Evolutionary conservation across 2,329 filamentous ascomycete species (phyloP).

Genomic region (Exophiala lecanii-corni): DNA sequence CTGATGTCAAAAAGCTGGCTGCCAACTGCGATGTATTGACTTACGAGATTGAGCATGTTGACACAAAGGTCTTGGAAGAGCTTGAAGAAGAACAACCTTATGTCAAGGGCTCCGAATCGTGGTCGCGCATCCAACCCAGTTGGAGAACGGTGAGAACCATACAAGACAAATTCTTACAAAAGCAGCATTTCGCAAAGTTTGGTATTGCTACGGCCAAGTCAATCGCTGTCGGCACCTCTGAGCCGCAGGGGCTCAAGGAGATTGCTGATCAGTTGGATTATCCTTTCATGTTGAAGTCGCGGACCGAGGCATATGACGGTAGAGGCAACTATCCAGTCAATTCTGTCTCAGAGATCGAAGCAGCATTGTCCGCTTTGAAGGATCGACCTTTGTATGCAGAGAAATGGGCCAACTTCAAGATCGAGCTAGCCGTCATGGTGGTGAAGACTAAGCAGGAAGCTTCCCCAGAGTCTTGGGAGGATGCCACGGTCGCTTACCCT

Average conservation of each 20-base stretch:
- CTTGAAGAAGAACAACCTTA: constrained; percentile 47
- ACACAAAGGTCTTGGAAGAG: constrained; percentile 75
- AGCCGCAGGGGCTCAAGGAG: constrained; percentile 42
- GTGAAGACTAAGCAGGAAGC: constrained; percentile 72
- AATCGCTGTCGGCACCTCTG: constrained; percentile 53
- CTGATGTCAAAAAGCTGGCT: constrained; percentile 70
- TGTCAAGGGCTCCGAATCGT: constrained; percentile 20
- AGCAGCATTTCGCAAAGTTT: constrained; percentile 62
- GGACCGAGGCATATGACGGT: constrained; percentile 81
- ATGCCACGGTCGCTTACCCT: constrained; percentile 64
- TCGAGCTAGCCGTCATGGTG: constrained; percentile 91
- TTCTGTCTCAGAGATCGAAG: constrained; percentile 54
- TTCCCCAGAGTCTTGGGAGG: constrained; percentile 41
- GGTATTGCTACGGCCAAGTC: constrained; percentile 66
- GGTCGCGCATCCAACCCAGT: constrained; percentile 59
- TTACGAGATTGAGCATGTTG: constrained; percentile 88
- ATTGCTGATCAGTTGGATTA: constrained; percentile 62
- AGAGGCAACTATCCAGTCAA: constrained; percentile 63
- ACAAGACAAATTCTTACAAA: constrained; percentile 83
- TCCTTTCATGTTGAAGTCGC: constrained; percentile 82
- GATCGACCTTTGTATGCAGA: constrained; percentile 77
- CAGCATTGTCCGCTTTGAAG: constrained; percentile 66
- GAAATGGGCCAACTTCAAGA: constrained; percentile 78
- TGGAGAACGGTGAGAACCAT: constrained; percentile 77
- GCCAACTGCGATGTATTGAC: constrained; percentile 70